Conservation (phyloP, 306 rosid genomes). For the Cicer chorassanicum region DNA sequence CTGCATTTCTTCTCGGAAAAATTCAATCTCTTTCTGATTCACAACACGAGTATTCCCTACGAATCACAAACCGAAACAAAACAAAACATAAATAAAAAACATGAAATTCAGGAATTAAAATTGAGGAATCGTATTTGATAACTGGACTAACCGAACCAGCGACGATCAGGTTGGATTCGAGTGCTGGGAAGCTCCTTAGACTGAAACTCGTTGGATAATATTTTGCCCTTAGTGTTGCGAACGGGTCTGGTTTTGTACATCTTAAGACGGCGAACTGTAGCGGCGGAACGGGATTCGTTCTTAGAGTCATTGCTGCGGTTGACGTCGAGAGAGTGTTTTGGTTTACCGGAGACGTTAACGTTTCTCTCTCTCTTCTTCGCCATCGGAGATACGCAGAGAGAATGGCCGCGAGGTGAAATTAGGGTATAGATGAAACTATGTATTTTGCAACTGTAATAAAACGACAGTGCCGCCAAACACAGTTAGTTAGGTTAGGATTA, state of each 20-base stretch:
- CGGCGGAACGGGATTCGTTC: constrained; percentile 67
- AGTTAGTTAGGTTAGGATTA: no score
- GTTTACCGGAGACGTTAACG: constrained; percentile 78
- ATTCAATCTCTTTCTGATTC: constrained; percentile 80
- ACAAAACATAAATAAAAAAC: not conserved
- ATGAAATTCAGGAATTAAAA: not conserved
- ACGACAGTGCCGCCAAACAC: no score
- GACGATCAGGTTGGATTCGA: constrained; percentile 87
- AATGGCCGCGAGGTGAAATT: no score
- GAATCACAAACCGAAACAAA: constrained; percentile 27
- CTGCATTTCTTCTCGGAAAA: constrained; percentile 76
- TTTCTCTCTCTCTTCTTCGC: constrained; percentile 75
- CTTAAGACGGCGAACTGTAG: constrained; percentile 91
- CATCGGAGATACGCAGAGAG: constrained; percentile 51
- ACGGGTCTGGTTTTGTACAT: constrained; percentile 84
- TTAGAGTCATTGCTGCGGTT: constrained; percentile 65
- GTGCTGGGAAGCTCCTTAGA: constrained; percentile 81
- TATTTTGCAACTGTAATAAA: no score
- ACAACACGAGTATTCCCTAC: constrained; percentile 86
- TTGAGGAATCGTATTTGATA: not conserved
- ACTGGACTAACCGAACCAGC: constrained; percentile 74
- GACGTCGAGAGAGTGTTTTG: constrained; percentile 86
- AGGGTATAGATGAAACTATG: no score
- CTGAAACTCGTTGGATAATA: constrained; percentile 60
- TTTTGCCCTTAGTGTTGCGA: constrained; percentile 66